A percentile compares a stretch with the other conserved stretches of the same genome.
phyloP scores from a whole-genome alignment of 371 early-diverging fungal species.

The Haplosporangium sp. region DNA sequence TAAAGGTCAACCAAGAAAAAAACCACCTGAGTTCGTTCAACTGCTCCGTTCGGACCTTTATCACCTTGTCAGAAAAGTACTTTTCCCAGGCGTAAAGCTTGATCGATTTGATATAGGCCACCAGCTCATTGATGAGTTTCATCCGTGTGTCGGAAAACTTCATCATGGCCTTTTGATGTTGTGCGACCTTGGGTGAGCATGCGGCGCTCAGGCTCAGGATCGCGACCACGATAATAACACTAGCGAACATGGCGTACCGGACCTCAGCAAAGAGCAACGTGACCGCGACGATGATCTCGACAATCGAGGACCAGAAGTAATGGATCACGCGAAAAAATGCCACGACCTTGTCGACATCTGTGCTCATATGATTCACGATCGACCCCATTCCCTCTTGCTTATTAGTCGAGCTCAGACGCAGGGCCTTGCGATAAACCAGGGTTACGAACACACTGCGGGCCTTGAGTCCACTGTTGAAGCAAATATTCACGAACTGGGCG shows the following conservation, averaged over 20 bases:
- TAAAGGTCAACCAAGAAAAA: constrained; percentile 27
- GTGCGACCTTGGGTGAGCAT: constrained; percentile 4
- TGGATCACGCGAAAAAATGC: constrained; percentile 59
- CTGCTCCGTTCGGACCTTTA: constrained; percentile 60
- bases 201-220: constrained; percentile 4
- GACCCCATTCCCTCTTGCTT: constrained; percentile 77
- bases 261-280: constrained; percentile 71
- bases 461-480: constrained; percentile 23
- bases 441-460: constrained; percentile 81
- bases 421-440: constrained; percentile 86
- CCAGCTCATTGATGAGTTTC: constrained; percentile 55
- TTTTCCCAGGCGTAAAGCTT: constrained; percentile 69
- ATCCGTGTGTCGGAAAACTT: constrained; percentile 50
- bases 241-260: constrained; percentile 41
- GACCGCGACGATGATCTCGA: constrained; percentile 83
- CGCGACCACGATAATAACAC: constrained; percentile 16
- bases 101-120: constrained; percentile 55
- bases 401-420: constrained; percentile 80
- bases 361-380: constrained; percentile 90
- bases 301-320: constrained; percentile 79
- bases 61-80: constrained; percentile 58
- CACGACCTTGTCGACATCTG: constrained; percentile 81
- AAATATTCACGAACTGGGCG: constrained; percentile 37
- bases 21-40: constrained; percentile 58
- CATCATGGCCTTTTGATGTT: constrained; percentile 39